These are phyloP conservation scores for Zelopaecilomyces penicillatus DNA, from an alignment of 2,329 filamentous ascomycete genomes.

Conservation along the genomic window DNA sequence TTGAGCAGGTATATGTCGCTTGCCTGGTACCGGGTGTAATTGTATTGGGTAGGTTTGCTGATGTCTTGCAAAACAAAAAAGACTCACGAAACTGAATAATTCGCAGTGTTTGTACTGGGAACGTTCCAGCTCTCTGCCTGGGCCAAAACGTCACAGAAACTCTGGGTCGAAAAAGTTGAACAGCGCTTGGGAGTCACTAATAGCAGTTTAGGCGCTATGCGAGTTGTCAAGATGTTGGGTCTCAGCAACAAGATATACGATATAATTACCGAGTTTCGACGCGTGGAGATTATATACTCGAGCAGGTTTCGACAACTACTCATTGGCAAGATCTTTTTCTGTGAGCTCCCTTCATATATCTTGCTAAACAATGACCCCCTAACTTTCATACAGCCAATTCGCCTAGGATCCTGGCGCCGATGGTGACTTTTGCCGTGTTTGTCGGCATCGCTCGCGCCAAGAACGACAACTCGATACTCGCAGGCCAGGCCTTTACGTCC, in stretches of 20 bases:
- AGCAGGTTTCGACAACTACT: constrained; percentile 18
- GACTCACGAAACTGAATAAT: not conserved
- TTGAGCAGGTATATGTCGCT: constrained; percentile 19
- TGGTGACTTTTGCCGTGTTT: constrained; percentile 18
- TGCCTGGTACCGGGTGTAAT: constrained; percentile 18
- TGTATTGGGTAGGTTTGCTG: constrained; percentile 7
- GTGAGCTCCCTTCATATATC: constrained; percentile 7
- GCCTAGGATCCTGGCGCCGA: constrained; percentile 14
- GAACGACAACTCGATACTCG: constrained; percentile 14
- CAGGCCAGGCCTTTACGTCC: constrained; percentile 14
- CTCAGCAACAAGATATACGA: constrained; percentile 16
- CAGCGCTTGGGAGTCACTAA: constrained; percentile 32
- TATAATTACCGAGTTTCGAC: constrained; percentile 18
- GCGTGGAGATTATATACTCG: constrained; percentile 21
- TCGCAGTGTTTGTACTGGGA: constrained; percentile 13
- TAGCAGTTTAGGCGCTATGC: constrained; percentile 34
- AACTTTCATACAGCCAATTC: constrained; percentile 10
- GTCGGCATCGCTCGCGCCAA: constrained; percentile 16
- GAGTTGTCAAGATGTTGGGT: constrained; percentile 37
- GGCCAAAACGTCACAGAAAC: constrained; percentile 17
- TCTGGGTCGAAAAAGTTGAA: constrained; percentile 36
- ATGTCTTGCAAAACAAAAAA: no score
- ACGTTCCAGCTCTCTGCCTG: constrained; percentile 11
- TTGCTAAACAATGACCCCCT: not conserved
- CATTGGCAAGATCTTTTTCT: constrained; percentile 13